A percentile compares a stretch with the other conserved stretches of the same genome.
Evolutionary conservation across 176 grass and related monocot species (phyloP).

Genomic region (Coix lacrymajobi): DNA sequence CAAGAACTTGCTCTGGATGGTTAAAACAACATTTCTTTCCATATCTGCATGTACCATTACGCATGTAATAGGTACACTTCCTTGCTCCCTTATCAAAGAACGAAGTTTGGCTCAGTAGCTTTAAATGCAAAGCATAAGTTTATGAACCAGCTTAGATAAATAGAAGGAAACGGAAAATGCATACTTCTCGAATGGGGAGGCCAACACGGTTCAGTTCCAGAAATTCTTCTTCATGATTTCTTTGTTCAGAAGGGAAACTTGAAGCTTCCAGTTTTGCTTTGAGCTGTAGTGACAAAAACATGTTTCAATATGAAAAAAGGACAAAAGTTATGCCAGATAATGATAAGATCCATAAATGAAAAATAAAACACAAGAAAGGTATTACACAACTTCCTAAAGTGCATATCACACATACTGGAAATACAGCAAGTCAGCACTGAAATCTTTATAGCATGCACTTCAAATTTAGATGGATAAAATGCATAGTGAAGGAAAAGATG

Average conservation of each 20-base stretch:
- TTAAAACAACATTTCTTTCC: constrained; percentile 54
- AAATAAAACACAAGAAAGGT: neutral
- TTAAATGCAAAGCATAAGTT: constrained; percentile 21
- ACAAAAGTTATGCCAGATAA: neutral
- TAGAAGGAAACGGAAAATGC: constrained; percentile 2
- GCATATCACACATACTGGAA: neutral
- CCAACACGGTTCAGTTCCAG: constrained; percentile 40
- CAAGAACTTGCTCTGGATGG: constrained; percentile 50
- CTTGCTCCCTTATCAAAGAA: constrained; percentile 38
- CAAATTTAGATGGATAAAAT: neutral
- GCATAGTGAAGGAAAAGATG: neutral
- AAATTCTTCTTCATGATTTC: constrained; percentile 23
- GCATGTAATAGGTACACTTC: constrained; percentile 50
- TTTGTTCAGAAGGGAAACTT: constrained; percentile 25
- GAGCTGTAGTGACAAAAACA: constrained; percentile 6
- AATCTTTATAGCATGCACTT: neutral
- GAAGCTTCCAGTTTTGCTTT: constrained; percentile 18
- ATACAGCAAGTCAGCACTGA: neutral
- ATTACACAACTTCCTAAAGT: neutral
- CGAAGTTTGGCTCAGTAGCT: constrained; percentile 5
- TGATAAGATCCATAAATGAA: neutral
- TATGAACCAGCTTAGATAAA: neutral
- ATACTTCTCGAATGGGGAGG: constrained; percentile 55
- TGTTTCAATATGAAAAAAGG: neutral
- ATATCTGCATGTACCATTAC: constrained; percentile 52